A percentile compares a stretch with the other conserved stretches of the same genome.
Conservation (phyloP, 2,329 filamentous ascomycete species). For the Pseudogymnoascus sp. region DNA sequence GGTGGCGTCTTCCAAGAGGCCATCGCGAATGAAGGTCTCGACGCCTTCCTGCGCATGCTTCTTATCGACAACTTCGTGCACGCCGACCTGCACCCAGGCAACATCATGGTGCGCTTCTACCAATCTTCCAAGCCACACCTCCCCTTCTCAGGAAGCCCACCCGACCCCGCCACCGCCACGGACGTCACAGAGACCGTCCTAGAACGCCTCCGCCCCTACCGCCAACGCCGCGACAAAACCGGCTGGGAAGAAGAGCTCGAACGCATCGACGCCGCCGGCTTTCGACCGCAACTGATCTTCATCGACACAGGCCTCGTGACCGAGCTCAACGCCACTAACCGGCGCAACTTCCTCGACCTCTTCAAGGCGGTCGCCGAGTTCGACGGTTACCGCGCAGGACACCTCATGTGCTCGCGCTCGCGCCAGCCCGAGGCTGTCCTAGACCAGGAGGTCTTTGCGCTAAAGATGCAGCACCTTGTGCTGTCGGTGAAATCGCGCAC, state of each 20-base stretch:
- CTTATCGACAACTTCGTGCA: conserved; percentile 97
- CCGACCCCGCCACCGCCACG: conserved; percentile 40
- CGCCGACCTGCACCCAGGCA: conserved; percentile 90
- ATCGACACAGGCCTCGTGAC: conserved; percentile 96
- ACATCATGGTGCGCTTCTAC: conserved; percentile 99
- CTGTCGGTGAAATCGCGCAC: conserved; percentile 84
- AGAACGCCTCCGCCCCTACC: conserved; percentile 66
- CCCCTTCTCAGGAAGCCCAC: conserved; percentile 33
- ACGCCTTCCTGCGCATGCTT: conserved; percentile 94
- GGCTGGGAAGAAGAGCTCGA: conserved; percentile 69
- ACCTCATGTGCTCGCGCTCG: conserved; percentile 93
- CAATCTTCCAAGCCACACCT: conserved; percentile 67
- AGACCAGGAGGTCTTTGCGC: conserved; percentile 80
- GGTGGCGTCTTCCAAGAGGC: conserved; percentile 89
- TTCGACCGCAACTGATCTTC: conserved; percentile 89
- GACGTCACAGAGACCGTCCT: conserved; percentile 87
- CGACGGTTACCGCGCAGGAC: conserved; percentile 88
- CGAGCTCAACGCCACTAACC: conserved; percentile 78
- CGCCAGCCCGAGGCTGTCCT: conserved; percentile 86
- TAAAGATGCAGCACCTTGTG: conserved; percentile 96
- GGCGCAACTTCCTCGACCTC: conserved; percentile 84
- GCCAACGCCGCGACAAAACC: conserved; percentile 49
- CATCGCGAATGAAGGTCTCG: conserved; percentile 88
- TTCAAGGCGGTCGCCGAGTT: conserved; percentile 96
- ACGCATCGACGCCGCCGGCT: conserved; percentile 78